Evolutionary conservation across 768 basidiomycete genomes (phyloP).

Genomic region (Galerina marginata): DNA sequence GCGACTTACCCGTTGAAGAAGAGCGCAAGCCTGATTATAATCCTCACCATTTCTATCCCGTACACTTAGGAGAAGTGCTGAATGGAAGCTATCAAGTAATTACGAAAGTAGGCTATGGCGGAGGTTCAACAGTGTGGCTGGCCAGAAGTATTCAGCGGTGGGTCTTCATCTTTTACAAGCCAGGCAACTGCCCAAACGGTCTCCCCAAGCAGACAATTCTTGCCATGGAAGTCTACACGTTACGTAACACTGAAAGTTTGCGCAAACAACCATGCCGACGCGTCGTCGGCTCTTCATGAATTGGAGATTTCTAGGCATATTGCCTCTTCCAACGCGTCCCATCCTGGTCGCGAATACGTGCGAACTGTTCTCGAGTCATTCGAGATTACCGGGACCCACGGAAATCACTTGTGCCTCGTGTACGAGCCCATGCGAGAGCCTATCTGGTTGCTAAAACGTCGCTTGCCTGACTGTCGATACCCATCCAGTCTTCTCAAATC

Average conservation of each 20-base stretch:
- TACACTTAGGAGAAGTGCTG: background rate
- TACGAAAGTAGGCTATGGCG: conserved; percentile 2
- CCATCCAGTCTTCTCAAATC: background rate
- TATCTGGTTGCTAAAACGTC: conserved; percentile 4
- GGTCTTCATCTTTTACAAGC: background rate
- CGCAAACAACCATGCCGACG: background rate
- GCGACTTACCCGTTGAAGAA: background rate
- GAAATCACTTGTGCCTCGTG: conserved; percentile 3
- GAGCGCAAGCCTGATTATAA: background rate
- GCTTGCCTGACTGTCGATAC: background rate
- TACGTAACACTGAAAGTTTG: background rate
- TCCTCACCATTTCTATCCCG: conserved; percentile 3
- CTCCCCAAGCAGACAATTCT: background rate
- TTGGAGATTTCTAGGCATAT: background rate
- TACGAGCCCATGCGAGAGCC: conserved; percentile 6
- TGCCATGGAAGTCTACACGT: background rate
- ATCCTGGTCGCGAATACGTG: background rate
- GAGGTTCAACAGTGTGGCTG: conserved; percentile 5
- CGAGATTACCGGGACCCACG: background rate
- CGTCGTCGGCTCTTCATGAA: background rate
- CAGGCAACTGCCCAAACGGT: background rate
- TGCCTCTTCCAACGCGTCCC: background rate
- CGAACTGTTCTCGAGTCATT: conserved; percentile 1
- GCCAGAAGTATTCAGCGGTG: background rate
- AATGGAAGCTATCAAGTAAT: conserved; percentile 1